Evolutionary conservation across 371 early-diverging fungal genomes (phyloP).

Genomic region (Rhizomucor pusillus): DNA sequence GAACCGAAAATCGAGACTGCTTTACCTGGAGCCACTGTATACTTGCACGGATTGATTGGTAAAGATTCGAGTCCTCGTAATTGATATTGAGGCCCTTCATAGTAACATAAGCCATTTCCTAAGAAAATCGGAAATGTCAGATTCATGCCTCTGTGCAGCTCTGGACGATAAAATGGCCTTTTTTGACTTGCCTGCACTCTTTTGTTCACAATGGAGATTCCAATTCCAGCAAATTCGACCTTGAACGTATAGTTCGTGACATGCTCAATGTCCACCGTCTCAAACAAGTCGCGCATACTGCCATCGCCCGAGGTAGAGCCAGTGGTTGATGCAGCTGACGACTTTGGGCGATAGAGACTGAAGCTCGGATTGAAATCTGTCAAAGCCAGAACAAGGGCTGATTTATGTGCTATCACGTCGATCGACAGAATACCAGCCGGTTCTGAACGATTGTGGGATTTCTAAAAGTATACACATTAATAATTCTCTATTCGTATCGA

Average conservation of each 20-base stretch:
- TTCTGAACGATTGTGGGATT: neutral
- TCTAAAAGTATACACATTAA: neutral
- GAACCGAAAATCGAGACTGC: neutral
- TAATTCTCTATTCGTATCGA: neutral
- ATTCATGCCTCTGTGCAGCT: neutral
- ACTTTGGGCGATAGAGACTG: constrained; percentile 57
- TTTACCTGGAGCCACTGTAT: constrained; percentile 74
- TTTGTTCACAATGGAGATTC: constrained; percentile 74
- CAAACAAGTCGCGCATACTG: constrained; percentile 51
- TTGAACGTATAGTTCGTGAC: constrained; percentile 29
- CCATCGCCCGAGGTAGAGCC: constrained; percentile 34
- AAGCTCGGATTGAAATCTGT: constrained; percentile 67
- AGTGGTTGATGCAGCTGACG: constrained; percentile 29
- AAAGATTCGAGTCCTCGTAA: constrained; percentile 65
- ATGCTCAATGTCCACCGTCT: constrained; percentile 46
- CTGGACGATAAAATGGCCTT: neutral
- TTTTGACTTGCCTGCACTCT: constrained; percentile 23
- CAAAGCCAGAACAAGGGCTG: constrained; percentile 76
- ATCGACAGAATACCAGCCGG: constrained; percentile 63
- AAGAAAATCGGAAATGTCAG: neutral
- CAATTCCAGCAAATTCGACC: constrained; percentile 58
- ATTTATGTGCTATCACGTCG: constrained; percentile 84
- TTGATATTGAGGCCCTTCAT: constrained; percentile 64
- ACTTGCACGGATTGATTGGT: constrained; percentile 59
- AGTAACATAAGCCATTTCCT: constrained; percentile 79